Evolutionary conservation across 257 asterid genomes (phyloP), one percentile per base, ranked within the genome.

Genomic region (Rauvolfia tetraphylla): DNA sequence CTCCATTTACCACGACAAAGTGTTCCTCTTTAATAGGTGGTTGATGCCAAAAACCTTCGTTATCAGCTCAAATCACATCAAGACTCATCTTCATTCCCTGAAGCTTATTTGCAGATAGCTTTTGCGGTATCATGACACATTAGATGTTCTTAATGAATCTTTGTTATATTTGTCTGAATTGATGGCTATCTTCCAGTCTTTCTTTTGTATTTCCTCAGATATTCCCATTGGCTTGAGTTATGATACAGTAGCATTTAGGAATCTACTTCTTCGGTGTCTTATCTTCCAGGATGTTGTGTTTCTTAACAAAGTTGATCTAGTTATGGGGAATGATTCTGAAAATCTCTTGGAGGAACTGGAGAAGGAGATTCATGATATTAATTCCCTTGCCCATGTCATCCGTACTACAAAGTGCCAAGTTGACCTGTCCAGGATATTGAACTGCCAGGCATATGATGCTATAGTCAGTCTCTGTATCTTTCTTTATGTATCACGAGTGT

Each of bases 41-140:
- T 95, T 73, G 99, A 95, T 86, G 98, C 98, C 77, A 95, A 90
- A 83, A 95, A 95, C 90, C 98, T 95, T 53, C 90, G 86, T 33
- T 88, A 95, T 79, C 99, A 95, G 90, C 93, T 95, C 76, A 85
- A 84, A 76, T 83, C 91, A 68, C 88, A 87, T 79, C 90, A 84
- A 0, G 94, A 92, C 31, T 85, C 93, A 1, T 92, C 96, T 17
- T 87, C 98, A 68, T 95, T 90, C 81, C 99, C 99, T 23, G 99
- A 95, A 95, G 97, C 96, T 58, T 95, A 91, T 86, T 83, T 88
- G 74, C 99, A 92, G 81, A 95, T 92, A 80, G 96, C 98, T 72
- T 92, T 91, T 86, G 98, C 98, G 85, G 98, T 92, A 80, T 51
- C 56, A 56, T 56, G 29, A 13, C n/a, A 2, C 36, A 74, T 82